Evolutionary conservation across 345 rosid species (phyloP).

Genomic region (Dimocarpus longan): DNA sequence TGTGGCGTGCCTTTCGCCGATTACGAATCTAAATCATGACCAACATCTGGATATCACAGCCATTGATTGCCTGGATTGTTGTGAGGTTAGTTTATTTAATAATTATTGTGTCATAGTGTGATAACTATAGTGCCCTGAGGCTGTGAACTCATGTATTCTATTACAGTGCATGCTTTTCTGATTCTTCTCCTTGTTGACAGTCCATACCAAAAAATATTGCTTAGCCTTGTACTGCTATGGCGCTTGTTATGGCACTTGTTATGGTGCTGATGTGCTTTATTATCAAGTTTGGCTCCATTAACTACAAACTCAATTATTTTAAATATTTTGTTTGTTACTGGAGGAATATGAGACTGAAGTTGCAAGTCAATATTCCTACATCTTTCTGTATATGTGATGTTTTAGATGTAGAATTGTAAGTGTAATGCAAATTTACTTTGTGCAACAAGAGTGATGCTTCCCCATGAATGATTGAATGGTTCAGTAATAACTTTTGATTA

Average conservation of each 20-base stretch:
- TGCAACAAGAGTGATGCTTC: neutral
- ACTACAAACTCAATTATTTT: neutral
- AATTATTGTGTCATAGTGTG: neutral
- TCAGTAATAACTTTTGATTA: neutral
- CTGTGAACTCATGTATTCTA: too few relatives aligned
- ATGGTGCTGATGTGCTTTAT: neutral
- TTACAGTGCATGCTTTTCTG: neutral
- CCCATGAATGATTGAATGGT: neutral
- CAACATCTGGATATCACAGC: slow-evolving; percentile 38
- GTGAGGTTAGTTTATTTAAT: slow-evolving; percentile 38
- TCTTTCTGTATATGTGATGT: slow-evolving; percentile 1
- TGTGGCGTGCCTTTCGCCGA: slow-evolving; percentile 70
- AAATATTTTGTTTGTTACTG: neutral
- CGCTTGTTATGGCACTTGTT: too few relatives aligned
- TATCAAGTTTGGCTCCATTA: neutral
- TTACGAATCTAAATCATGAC: slow-evolving; percentile 32
- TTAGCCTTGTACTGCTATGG: neutral
- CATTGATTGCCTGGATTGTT: slow-evolving; percentile 53
- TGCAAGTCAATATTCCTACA: neutral
- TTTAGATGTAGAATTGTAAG: too few relatives aligned
- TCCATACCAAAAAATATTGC: neutral
- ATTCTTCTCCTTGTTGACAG: neutral
- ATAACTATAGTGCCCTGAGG: neutral
- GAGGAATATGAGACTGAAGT: neutral
- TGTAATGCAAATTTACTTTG: neutral